These are phyloP conservation scores for Murraya koenigii DNA, from an alignment of 345 rosid species.

Conservation along the genomic window DNA sequence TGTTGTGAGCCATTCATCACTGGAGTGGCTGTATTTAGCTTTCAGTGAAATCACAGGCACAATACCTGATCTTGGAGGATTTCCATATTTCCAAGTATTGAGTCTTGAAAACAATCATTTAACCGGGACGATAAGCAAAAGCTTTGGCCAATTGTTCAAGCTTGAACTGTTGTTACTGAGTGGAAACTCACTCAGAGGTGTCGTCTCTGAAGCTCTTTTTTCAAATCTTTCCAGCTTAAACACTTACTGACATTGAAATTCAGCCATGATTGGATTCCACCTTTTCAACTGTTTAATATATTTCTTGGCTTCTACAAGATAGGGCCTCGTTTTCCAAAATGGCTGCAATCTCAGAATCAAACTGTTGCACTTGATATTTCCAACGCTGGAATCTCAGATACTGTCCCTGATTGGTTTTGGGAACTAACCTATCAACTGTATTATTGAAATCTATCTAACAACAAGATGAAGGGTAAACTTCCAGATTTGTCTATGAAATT, in stretches of 20 bases:
- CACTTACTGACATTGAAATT: background rate
- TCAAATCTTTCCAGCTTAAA: background rate
- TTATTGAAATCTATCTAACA: background rate
- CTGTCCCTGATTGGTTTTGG: background rate
- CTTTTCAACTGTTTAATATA: background rate
- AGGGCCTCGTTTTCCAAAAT: background rate
- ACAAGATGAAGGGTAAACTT: background rate
- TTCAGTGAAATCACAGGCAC: conserved; percentile 10
- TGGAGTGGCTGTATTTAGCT: conserved; percentile 12
- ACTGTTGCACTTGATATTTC: background rate
- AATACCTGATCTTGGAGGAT: background rate
- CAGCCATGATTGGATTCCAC: background rate
- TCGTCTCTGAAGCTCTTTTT: background rate
- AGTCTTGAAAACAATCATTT: background rate
- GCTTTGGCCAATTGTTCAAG: background rate
- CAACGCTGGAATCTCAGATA: background rate
- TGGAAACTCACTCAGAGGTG: background rate
- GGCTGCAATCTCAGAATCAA: background rate
- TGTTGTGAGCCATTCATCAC: too few species aligned
- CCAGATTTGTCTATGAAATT: background rate
- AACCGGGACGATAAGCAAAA: background rate
- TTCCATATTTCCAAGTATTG: background rate
- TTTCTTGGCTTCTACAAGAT: too few species aligned
- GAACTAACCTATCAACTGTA: background rate
- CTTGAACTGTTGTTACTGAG: background rate